Evolutionary conservation across 495 filamentous ascomycete genomes (phyloP).

Genomic region (Penicillium canescens): DNA sequence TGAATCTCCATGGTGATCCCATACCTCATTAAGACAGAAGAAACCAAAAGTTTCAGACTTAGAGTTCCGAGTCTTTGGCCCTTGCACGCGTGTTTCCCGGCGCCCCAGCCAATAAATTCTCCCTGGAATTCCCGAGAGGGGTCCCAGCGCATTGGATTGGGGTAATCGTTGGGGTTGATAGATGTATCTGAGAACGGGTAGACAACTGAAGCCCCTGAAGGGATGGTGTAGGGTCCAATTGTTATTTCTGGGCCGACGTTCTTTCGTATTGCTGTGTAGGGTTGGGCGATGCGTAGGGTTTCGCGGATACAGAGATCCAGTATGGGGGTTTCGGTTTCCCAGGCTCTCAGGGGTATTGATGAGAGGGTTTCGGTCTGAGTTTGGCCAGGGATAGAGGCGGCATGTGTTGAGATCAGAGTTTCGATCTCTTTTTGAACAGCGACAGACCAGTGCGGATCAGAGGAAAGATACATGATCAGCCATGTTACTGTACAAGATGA

Average conservation of each 20-base stretch:
- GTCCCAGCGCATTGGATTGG: conserved; percentile 6
- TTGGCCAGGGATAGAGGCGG: background rate
- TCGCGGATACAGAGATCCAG: conserved; percentile 12
- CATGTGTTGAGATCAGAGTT: background rate
- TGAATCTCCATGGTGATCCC: conserved; percentile 3
- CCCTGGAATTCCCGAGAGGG: background rate
- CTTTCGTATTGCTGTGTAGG: conserved; percentile 9
- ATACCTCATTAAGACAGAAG: background rate
- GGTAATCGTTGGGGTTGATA: background rate
- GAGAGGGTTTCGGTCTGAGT: conserved; percentile 4
- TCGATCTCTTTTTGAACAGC: conserved; percentile 4
- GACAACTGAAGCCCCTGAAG: conserved; percentile 1
- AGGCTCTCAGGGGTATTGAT: conserved; percentile 2
- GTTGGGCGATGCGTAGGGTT: conserved; percentile 8
- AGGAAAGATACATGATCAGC: conserved; percentile 10
- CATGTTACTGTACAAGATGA: conserved; percentile 1
- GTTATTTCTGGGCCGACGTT: conserved; percentile 7
- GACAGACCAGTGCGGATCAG: background rate
- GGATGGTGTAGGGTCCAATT: conserved; percentile 2
- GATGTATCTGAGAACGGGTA: conserved; percentile 12
- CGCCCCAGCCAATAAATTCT: conserved; percentile 8
- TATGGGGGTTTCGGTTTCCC: conserved; percentile 6
- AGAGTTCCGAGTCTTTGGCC: conserved; percentile 10
- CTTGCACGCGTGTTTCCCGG: conserved; percentile 7
- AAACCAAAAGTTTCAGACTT: conserved; percentile 8